Base-by-base conservation (phyloP, 805 yeast genomes). In the Brettanomyces sp. region DNA sequence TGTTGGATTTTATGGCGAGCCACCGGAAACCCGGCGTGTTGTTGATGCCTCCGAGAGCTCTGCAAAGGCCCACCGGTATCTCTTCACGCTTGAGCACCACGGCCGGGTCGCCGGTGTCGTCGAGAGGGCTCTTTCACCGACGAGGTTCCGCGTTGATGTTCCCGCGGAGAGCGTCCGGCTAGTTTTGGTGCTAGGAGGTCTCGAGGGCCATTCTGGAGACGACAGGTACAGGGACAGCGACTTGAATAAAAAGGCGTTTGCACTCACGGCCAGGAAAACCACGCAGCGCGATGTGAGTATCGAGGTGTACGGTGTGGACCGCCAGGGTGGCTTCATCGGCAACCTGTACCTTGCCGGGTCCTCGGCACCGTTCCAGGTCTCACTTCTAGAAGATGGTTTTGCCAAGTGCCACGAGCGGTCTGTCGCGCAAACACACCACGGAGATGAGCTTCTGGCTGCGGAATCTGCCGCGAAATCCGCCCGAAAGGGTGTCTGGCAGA, bases 21-120 rank as follows among this genome's bases (percentile, higher is more conserved):
- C 76, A 44, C 77, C 79, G 13, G 77, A 77, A 13, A 65, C 77
- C 21, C 79, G 79, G 36, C 73, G 87, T 53, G 63, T 79, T 32
- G 84, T 85, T 33, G 91, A 88, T 60, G 95, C 95, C 4, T 82
- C 91, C 21, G 95, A 85, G 59, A 77, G 74, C 53, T 70, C 74
- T 5, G 67, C 80, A 38, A 78, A 86, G 56, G 88, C 96, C 33
- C 80, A 80, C 50, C 79, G 90, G 5, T 85, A 80, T 56, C 69
- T 85, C 56, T 74, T 83, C 49, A 78, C 87, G 3, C 76, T 87
- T 53, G 77, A 75, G 57, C 77, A 82, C 52, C 81, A 82, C 66
- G 72, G 77, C 24, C 71, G 76, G 47, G 73, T 85, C 44, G 66
- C 80, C 9, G 93, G 82, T 39, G 73, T 77, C 50, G 88, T 87